A percentile compares a stretch with the other conserved stretches of the same genome.
phyloP scores from a whole-genome alignment of 2,329 filamentous ascomycete genomes.

The Microcera coccophila region DNA sequence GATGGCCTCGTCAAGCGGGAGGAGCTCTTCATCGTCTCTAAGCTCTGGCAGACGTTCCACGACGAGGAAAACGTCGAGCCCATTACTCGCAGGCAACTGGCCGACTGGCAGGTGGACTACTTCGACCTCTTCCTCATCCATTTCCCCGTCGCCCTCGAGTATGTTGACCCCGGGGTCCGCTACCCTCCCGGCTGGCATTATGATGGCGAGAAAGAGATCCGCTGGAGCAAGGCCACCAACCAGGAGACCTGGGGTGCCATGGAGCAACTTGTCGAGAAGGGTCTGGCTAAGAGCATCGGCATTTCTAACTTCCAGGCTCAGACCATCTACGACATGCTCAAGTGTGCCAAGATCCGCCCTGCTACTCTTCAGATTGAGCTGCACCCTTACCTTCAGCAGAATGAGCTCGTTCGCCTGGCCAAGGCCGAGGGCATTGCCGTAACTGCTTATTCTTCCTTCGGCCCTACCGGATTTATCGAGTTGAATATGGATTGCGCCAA shows the following conservation, averaged over 20 bases:
- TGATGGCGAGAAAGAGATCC: conserved; percentile 58
- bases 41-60: conserved; percentile 93
- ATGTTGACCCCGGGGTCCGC: conserved; percentile 72
- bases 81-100: conserved; percentile 71
- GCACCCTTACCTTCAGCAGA: conserved; percentile 82
- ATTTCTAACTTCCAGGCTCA: conserved; percentile 79
- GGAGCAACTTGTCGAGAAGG: conserved; percentile 67
- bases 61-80: conserved; percentile 71
- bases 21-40: conserved; percentile 88
- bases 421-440: conserved; percentile 67
- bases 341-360: conserved; percentile 70
- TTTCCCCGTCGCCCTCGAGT: conserved; percentile 83
- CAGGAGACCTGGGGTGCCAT: conserved; percentile 81
- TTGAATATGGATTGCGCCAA: conserved; percentile 59
- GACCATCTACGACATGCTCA: conserved; percentile 73
- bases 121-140: conserved; percentile 88
- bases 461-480: conserved; percentile 74
- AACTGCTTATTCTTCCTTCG: conserved; percentile 82
- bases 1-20: conserved; percentile 78
- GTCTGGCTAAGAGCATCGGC: conserved; percentile 69
- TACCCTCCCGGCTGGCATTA: conserved; percentile 78
- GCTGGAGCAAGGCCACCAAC: conserved; percentile 64
- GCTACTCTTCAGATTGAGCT: conserved; percentile 85
- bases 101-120: conserved; percentile 82
- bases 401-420: conserved; percentile 64